Evolutionary conservation across 495 filamentous ascomycete species (phyloP).

Genomic region (Talaromyces nanjingensis): DNA sequence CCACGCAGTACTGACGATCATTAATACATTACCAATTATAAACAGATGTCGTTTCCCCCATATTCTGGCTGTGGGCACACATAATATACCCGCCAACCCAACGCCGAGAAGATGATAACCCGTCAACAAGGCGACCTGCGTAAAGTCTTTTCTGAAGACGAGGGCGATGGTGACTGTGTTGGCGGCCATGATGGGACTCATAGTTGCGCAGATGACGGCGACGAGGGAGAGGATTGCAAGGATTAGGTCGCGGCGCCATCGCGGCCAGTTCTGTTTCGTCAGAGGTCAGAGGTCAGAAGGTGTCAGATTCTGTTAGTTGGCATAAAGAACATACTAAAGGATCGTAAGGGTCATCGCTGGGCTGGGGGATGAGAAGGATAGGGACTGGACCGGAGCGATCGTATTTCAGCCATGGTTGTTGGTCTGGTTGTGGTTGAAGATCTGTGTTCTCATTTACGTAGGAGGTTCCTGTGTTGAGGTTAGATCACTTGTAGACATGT

Average conservation of each 20-base stretch:
- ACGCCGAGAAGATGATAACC: conserved; percentile 84
- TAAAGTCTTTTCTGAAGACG: conserved; percentile 54
- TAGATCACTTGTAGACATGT: neutral
- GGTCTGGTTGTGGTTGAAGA: conserved; percentile 24
- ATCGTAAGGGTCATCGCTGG: conserved; percentile 75
- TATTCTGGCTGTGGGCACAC: conserved; percentile 80
- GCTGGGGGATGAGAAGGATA: conserved; percentile 73
- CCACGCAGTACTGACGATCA: conserved; percentile 70
- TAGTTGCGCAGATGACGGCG: conserved; percentile 71
- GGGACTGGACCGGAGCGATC: conserved; percentile 59
- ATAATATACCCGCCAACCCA: conserved; percentile 70
- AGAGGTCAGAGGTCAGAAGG: neutral
- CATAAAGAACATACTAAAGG: conserved; percentile 48
- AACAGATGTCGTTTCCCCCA: conserved; percentile 91
- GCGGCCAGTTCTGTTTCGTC: conserved; percentile 67
- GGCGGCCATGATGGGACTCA: conserved; percentile 79
- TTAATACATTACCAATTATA: conserved; percentile 66
- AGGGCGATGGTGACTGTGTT: conserved; percentile 68
- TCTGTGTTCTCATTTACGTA: conserved; percentile 54
- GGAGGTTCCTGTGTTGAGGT: conserved; percentile 47
- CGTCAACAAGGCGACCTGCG: conserved; percentile 70
- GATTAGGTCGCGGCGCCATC: conserved; percentile 80
- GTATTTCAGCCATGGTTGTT: conserved; percentile 54
- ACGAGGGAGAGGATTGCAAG: conserved; percentile 68
- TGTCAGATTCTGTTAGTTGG: neutral